These are phyloP conservation scores for Wallemia ichthyophaga DNA, from an alignment of 1,284 basidiomycete genomes.

Conservation along the genomic window DNA sequence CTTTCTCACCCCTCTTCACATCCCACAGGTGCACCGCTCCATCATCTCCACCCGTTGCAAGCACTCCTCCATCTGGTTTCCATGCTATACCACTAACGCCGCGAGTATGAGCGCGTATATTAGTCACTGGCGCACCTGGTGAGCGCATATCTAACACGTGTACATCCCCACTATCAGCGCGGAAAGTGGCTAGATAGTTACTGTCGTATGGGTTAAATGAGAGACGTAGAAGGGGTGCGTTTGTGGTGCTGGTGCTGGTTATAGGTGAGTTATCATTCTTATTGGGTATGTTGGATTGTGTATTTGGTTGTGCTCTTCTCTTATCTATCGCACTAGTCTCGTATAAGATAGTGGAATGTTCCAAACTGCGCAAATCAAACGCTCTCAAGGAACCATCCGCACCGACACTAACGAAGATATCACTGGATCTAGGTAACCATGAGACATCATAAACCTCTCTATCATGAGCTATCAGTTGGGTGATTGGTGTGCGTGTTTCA, in stretches of 20 bases:
- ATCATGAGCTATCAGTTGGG: constrained; percentile 92
- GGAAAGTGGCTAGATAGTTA: constrained; percentile 78
- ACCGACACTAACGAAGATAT: constrained; percentile 94
- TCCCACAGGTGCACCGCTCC: constrained; percentile 2
- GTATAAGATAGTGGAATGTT: constrained; percentile 88
- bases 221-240: constrained; percentile 41
- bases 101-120: constrained; percentile 45
- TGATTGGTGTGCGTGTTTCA: constrained; percentile 76
- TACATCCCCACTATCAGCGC: constrained; percentile 55
- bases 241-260: constrained; percentile 23
- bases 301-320: too few relatives aligned
- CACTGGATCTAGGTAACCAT: constrained; percentile 90
- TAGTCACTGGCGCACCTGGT: constrained; percentile 73
- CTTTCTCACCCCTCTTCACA: neutral
- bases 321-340: too few relatives aligned
- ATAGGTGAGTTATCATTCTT: too few relatives aligned
- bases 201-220: constrained; percentile 61
- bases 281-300: too few relatives aligned
- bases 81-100: constrained; percentile 59
- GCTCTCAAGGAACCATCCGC: constrained; percentile 88
- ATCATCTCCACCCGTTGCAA: constrained; percentile 49
- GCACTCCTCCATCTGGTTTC: constrained; percentile 34
- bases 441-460: constrained; percentile 90
- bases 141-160: constrained; percentile 81
- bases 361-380: constrained; percentile 79